Evolutionary conservation across 768 basidiomycete genomes (phyloP).

Genomic region (Boletus pseudo-olivaceus): DNA sequence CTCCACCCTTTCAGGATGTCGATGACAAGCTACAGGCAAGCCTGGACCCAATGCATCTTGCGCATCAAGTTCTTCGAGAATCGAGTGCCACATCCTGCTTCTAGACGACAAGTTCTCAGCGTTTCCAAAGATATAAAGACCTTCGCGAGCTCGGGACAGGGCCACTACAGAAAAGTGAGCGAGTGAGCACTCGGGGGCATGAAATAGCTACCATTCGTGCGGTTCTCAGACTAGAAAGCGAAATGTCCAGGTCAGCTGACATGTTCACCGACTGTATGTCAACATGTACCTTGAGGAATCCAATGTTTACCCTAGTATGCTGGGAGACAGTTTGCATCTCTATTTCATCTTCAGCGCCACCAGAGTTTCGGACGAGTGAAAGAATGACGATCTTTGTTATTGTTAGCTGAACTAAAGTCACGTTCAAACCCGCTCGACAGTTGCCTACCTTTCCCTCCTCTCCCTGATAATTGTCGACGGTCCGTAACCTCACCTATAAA

Average conservation of each 20-base stretch:
- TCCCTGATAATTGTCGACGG: slow-evolving; percentile 78
- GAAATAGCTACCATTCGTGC: slow-evolving; percentile 46
- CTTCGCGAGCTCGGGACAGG: slow-evolving; percentile 69
- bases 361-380: slow-evolving; percentile 70
- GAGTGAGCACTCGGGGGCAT: neutral
- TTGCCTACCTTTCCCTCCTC: slow-evolving; percentile 55
- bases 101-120: slow-evolving; percentile 47
- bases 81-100: slow-evolving; percentile 54
- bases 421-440: neutral
- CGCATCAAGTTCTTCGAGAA: slow-evolving; percentile 55
- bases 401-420: neutral
- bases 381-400: slow-evolving; percentile 60
- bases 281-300: slow-evolving; percentile 62
- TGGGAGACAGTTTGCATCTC: slow-evolving; percentile 16
- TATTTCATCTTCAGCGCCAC: slow-evolving; percentile 39
- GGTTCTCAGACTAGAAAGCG: slow-evolving; percentile 46
- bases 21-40: slow-evolving; percentile 56
- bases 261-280: neutral
- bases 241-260: neutral
- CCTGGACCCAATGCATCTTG: slow-evolving; percentile 45
- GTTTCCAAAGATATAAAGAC: slow-evolving; percentile 72
- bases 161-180: slow-evolving; percentile 44
- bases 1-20: slow-evolving; percentile 45
- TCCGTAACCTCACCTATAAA: slow-evolving; percentile 60
- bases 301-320: slow-evolving; percentile 43